Conservation (phyloP, 176 grass and related monocot genomes). For the Raddia distichophylla region DNA sequence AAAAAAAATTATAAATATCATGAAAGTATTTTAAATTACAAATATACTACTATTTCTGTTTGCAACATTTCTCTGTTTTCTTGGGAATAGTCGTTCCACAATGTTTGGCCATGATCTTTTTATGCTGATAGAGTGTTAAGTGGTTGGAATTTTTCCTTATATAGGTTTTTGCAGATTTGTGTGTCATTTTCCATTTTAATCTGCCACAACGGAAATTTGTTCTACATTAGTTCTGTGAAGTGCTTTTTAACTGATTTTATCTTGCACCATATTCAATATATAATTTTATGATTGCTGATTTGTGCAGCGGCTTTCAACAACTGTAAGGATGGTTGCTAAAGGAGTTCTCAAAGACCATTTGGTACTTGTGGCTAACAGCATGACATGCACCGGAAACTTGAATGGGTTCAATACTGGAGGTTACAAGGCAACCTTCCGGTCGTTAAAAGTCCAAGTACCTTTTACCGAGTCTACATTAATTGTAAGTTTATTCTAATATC, state of each 20-base stretch:
- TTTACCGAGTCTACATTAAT: conserved; percentile 92
- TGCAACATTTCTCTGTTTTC: not conserved
- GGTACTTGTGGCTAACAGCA: conserved; percentile 87
- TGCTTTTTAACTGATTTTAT: not conserved
- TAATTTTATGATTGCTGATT: conserved; percentile 35
- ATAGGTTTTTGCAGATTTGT: not conserved
- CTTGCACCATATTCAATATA: not conserved
- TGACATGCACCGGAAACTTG: conserved; percentile 83
- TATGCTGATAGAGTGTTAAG: not conserved
- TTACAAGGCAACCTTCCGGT: conserved; percentile 76
- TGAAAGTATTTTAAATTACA: not conserved
- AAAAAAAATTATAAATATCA: conserved; percentile 9
- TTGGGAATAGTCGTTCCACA: not conserved
- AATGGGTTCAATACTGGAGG: conserved; percentile 87
- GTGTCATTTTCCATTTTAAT: not conserved
- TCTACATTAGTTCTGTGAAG: not conserved
- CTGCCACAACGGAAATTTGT: not conserved
- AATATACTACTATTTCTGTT: not conserved
- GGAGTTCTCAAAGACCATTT: conserved; percentile 86
- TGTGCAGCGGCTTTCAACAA: conserved; percentile 76
- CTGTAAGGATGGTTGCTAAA: conserved; percentile 75
- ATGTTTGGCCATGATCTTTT: not conserved
- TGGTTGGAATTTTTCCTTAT: not conserved
- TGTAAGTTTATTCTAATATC: conserved; percentile 59
- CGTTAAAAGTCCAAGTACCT: conserved; percentile 99